These are phyloP conservation scores for Rhizoclosmatium sp. DNA, from an alignment of 192 early-diverging fungal species.

Conservation along the genomic window DNA sequence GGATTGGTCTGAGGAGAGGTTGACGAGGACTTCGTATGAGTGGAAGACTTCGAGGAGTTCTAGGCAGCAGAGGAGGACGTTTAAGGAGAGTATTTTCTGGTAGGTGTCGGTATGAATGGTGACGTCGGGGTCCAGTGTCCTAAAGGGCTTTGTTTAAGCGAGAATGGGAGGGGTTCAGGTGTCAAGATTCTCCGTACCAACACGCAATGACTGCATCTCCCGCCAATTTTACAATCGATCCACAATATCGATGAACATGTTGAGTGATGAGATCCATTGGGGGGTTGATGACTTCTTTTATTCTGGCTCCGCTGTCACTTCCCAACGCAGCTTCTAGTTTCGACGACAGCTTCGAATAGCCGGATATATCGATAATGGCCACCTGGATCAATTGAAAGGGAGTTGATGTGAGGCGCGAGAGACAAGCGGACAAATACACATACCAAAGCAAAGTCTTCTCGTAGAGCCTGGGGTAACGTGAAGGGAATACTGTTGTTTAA, in stretches of 20 bases:
- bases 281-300: slow-evolving; percentile 36
- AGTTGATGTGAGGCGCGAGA: not conserved
- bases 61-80: slow-evolving; percentile 11
- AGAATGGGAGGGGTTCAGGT: not conserved
- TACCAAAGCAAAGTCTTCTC: not conserved
- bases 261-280: slow-evolving; percentile 37
- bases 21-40: not conserved
- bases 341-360: slow-evolving; percentile 31
- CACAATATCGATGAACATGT: slow-evolving; percentile 26
- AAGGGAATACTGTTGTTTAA: not conserved
- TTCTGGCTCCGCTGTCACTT: slow-evolving; percentile 29
- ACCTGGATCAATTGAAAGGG: not conserved
- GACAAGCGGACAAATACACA: not conserved
- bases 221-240: slow-evolving; percentile 39
- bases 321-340: slow-evolving; percentile 10
- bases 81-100: not conserved
- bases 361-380: slow-evolving; percentile 34
- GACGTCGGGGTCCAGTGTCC: not conserved
- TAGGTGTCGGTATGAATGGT: not conserved
- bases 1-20: not conserved
- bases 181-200: slow-evolving; percentile 9
- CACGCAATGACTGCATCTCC: slow-evolving; percentile 36
- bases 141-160: not conserved
- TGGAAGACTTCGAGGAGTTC: slow-evolving; percentile 7
- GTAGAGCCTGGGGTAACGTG: not conserved